Conservation (phyloP, 164 flowering plant species). For the Aristolochia californica region DNA sequence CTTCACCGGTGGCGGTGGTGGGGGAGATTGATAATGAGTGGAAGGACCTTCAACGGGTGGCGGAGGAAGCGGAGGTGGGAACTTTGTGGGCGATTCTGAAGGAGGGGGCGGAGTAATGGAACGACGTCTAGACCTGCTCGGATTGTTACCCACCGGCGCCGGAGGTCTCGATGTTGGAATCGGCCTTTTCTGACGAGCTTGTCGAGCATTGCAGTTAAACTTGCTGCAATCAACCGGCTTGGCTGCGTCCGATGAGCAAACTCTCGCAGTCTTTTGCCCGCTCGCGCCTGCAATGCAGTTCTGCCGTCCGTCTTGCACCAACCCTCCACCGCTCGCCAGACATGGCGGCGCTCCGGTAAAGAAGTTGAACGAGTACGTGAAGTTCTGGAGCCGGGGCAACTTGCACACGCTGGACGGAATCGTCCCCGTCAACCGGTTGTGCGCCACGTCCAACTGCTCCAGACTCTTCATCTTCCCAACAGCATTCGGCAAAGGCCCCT, state of each 20-base stretch:
- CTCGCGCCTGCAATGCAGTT: constrained; percentile 48
- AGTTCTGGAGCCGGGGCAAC: constrained; percentile 52
- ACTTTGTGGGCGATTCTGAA: too few species aligned
- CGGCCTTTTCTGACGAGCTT: background rate
- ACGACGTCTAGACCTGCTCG: constrained; percentile 2
- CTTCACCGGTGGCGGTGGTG: too few species aligned
- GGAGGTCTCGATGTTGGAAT: too few species aligned
- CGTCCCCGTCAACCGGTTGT: constrained; percentile 51
- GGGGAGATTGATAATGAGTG: background rate
- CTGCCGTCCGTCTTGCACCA: constrained; percentile 13
- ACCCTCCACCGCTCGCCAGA: constrained; percentile 5
- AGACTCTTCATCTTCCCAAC: constrained; percentile 45
- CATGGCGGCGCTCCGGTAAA: constrained; percentile 58
- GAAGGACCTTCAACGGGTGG: constrained; percentile 1
- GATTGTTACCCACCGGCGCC: too few species aligned
- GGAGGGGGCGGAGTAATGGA: constrained; percentile 13
- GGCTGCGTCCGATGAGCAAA: constrained; percentile 41
- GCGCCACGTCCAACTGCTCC: constrained; percentile 73
- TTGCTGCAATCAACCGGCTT: constrained; percentile 41
- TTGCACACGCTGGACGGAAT: constrained; percentile 45
- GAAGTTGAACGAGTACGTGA: constrained; percentile 65
- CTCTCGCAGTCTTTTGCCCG: constrained; percentile 30
- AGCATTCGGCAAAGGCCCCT: constrained; percentile 40
- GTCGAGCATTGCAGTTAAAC: background rate
- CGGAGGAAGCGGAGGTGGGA: too few species aligned